Evolutionary conservation across 1,284 basidiomycete species (phyloP).

Genomic region (Microbotryum intermedium): DNA sequence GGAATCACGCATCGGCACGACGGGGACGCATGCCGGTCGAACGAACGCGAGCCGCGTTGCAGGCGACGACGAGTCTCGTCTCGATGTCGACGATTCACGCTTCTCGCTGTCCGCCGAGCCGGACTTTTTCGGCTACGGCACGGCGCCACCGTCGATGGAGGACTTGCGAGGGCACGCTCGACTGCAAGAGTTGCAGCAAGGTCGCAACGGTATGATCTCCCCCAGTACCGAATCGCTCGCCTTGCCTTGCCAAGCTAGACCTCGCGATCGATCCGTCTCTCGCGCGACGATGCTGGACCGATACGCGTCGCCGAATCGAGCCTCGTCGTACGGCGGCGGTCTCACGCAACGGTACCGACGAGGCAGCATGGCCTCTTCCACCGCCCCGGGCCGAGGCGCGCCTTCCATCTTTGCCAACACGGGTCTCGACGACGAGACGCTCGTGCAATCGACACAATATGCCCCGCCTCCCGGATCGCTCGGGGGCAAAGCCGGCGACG

Average conservation of each 20-base stretch:
- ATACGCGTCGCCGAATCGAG: constrained; percentile 10
- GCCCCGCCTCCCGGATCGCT: constrained; percentile 1
- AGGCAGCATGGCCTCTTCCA: constrained; percentile 37
- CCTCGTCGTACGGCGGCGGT: constrained; percentile 6
- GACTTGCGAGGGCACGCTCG: constrained; percentile 21
- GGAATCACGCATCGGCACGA: constrained; percentile 37
- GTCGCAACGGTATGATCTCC: no score
- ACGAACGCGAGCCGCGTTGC: not conserved
- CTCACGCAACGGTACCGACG: constrained; percentile 4
- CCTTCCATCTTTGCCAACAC: constrained; percentile 71
- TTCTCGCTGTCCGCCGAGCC: not conserved
- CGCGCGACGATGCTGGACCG: no score
- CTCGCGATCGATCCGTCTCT: constrained; percentile 24
- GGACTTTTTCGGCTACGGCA: constrained; percentile 22
- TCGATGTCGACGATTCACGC: no score
- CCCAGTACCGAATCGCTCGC: no score
- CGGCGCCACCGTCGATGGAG: constrained; percentile 29
- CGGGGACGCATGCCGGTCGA: constrained; percentile 16
- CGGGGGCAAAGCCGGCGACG: constrained; percentile 73
- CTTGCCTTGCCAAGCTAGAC: constrained; percentile 29
- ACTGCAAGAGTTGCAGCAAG: constrained; percentile 10
- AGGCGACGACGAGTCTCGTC: constrained; percentile 1
- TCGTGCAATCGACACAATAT: not conserved
- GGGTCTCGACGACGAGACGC: constrained; percentile 48
- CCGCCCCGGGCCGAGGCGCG: constrained; percentile 45